phyloP scores from a whole-genome alignment of 1,284 basidiomycete species.

The Puccinia brachypodii region DNA sequence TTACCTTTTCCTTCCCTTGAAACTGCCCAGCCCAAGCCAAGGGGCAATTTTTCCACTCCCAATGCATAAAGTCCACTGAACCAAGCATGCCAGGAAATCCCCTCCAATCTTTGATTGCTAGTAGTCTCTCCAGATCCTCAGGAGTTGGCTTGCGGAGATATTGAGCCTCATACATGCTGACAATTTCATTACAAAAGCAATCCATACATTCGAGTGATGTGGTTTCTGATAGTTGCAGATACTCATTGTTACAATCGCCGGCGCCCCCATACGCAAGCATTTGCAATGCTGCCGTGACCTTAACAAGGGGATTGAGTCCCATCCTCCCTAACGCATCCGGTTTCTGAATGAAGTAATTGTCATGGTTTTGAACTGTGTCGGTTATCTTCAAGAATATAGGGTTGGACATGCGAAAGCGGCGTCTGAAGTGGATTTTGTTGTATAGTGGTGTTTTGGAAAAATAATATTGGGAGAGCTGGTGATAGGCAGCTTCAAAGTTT shows the following conservation, averaged over 20 bases:
- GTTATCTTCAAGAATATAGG: no score
- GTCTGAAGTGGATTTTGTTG: not conserved
- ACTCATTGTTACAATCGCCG: not conserved
- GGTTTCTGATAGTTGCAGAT: not conserved
- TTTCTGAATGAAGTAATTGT: no score
- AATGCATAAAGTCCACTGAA: not conserved
- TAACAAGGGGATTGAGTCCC: no score
- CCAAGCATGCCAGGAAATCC: not conserved
- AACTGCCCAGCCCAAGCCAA: not conserved
- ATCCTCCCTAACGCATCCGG: no score
- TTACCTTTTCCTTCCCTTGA: slow-evolving; percentile 6
- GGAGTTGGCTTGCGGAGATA: not conserved
- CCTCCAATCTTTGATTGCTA: not conserved
- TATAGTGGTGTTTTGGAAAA: not conserved
- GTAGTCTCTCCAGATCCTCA: not conserved
- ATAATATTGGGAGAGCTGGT: not conserved
- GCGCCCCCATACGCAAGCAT: not conserved
- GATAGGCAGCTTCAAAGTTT: not conserved
- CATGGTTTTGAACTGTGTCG: no score
- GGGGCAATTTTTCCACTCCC: slow-evolving; percentile 23
- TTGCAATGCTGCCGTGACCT: no score
- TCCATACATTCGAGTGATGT: not conserved
- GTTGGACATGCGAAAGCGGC: not conserved
- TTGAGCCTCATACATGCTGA: not conserved
- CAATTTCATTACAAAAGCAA: not conserved